These are phyloP conservation scores for Parvularia atlantis DNA, from an alignment of 78 protist genomes.

Conservation along the genomic window DNA sequence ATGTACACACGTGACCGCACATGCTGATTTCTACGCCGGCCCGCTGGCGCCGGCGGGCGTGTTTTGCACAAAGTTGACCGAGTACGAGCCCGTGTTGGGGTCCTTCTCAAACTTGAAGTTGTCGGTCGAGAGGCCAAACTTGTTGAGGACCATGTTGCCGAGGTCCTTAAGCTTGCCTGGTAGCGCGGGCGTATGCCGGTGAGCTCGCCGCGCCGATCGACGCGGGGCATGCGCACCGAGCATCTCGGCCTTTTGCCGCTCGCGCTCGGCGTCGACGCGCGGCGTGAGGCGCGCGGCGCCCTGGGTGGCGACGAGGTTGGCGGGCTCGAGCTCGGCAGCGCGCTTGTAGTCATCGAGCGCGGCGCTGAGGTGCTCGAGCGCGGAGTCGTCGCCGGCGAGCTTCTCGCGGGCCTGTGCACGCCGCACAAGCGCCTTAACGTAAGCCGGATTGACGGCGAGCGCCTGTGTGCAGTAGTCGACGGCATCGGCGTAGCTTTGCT, in stretches of 20 bases:
- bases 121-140: conserved; percentile 75
- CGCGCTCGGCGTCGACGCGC: conserved; percentile 24
- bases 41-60: no score
- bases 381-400: not conserved
- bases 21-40: no score
- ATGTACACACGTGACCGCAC: no score
- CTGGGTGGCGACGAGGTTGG: not conserved
- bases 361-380: conserved; percentile 1
- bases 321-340: not conserved
- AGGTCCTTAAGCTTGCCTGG: conserved; percentile 72
- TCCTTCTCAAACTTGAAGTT: conserved; percentile 81
- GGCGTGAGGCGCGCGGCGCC: not conserved
- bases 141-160: conserved; percentile 74
- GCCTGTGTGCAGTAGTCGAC: no score
- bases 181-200: no score
- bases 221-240: not conserved
- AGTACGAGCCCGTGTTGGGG: conserved; percentile 65
- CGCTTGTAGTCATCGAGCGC: not conserved
- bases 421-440: not conserved
- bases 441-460: not conserved
- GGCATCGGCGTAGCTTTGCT: no score
- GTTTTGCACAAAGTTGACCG: conserved; percentile 45
- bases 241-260: conserved; percentile 50
- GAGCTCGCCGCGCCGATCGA: not conserved
- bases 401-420: conserved; percentile 10